Conservation (phyloP, 768 basidiomycete species). For the Trametes villosa region DNA sequence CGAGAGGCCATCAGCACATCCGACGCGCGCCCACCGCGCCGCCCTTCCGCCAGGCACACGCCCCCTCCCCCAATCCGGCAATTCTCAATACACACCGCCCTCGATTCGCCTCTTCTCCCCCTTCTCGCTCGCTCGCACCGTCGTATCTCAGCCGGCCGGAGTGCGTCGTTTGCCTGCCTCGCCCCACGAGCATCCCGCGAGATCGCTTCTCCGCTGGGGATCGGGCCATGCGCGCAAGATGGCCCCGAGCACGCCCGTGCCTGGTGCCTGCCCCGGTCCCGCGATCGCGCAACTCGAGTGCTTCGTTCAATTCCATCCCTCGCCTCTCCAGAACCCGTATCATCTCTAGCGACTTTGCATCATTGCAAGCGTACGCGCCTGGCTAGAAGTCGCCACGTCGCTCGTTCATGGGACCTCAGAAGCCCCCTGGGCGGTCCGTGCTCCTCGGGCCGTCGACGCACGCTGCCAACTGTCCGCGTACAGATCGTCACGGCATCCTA, state of each 20-base stretch:
- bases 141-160: not conserved
- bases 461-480: too few relatives aligned
- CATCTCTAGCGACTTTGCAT: not conserved
- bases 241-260: not conserved
- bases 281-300: not conserved
- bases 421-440: not conserved
- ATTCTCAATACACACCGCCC: not conserved
- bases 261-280: constrained; percentile 6
- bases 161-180: not conserved
- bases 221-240: not conserved
- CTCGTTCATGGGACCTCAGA: not conserved
- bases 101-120: not conserved
- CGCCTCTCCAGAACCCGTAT: not conserved
- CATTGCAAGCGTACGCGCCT: not conserved
- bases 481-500: not conserved
- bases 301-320: not conserved
- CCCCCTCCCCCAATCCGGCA: not conserved
- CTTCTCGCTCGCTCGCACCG: not conserved
- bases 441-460: not conserved
- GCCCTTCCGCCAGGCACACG: constrained; percentile 6
- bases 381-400: not conserved
- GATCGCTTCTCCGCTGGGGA: not conserved
- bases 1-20: not conserved
- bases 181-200: not conserved
- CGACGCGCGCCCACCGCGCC: not conserved